Evolutionary conservation across 768 basidiomycete genomes (phyloP).

Genomic region (Auricularia sp.): DNA sequence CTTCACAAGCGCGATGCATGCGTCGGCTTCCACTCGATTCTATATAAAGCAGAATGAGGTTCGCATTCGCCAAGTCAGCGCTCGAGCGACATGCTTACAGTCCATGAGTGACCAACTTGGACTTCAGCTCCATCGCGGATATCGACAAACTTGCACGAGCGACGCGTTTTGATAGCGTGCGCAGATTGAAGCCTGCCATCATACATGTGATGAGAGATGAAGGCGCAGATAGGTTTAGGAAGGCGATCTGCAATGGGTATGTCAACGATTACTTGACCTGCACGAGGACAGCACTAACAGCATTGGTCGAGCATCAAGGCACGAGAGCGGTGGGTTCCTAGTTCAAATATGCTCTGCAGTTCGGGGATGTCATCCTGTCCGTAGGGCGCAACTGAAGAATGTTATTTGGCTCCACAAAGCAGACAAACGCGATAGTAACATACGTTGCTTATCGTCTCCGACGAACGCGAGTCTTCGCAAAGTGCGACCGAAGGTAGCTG

Average conservation of each 20-base stretch:
- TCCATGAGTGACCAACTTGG: constrained; percentile 33
- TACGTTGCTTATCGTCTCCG: constrained; percentile 46
- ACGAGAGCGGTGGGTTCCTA: constrained; percentile 41
- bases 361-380: constrained; percentile 58
- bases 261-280: neutral
- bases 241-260: constrained; percentile 51
- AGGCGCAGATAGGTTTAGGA: constrained; percentile 67
- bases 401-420: too few species aligned
- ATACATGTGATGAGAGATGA: constrained; percentile 65
- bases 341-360: constrained; percentile 70
- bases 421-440: constrained; percentile 13
- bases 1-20: constrained; percentile 46
- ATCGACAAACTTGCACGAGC: constrained; percentile 63
- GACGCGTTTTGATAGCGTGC: constrained; percentile 28
- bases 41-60: constrained; percentile 19
- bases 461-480: constrained; percentile 42
- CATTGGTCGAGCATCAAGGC: constrained; percentile 59
- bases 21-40: constrained; percentile 54
- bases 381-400: constrained; percentile 65
- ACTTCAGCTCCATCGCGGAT: constrained; percentile 30
- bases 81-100: constrained; percentile 22
- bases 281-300: constrained; percentile 36
- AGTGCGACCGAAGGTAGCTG: constrained; percentile 21
- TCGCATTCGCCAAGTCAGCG: neutral
- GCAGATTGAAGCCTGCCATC: constrained; percentile 45